A percentile compares a stretch with the other conserved stretches of the same genome.
Conservation (phyloP, 257 asterid species). For the Penstemon davidsonii region DNA sequence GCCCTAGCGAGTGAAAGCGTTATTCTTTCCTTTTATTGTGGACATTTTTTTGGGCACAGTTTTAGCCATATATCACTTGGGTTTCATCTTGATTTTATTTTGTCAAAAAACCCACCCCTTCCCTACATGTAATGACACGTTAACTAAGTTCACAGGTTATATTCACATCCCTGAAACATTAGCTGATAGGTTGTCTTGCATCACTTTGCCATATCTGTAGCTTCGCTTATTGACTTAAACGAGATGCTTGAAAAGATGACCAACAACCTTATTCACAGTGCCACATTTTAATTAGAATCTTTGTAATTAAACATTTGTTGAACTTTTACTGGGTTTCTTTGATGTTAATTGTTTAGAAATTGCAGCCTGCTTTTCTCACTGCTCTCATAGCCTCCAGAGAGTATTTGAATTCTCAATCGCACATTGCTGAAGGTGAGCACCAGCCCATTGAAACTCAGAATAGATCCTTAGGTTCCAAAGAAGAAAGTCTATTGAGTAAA, state of each 20-base stretch:
- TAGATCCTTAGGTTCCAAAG: conserved; percentile 39
- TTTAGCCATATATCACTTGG: too few species aligned
- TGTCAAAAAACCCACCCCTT: too few species aligned
- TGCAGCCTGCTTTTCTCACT: conserved; percentile 85
- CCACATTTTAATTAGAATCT: conserved; percentile 2
- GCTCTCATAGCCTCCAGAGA: conserved; percentile 51
- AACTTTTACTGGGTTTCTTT: conserved; percentile 4
- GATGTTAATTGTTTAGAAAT: conserved; percentile 9
- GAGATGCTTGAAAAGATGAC: conserved; percentile 14
- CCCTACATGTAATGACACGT: too few species aligned
- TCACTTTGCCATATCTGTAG: not conserved
- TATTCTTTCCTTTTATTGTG: too few species aligned
- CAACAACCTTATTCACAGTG: conserved; percentile 8
- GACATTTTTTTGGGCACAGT: too few species aligned
- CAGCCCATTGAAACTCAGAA: conserved; percentile 37
- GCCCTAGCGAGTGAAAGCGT: too few species aligned
- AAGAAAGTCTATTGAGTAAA: conserved; percentile 44
- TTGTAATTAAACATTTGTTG: conserved; percentile 1
- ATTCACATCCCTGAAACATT: not conserved
- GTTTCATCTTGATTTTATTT: too few species aligned
- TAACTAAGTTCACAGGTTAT: too few species aligned
- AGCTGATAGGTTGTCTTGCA: not conserved
- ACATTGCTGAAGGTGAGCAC: conserved; percentile 35
- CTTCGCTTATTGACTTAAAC: conserved; percentile 8
- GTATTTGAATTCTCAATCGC: conserved; percentile 34